Base-by-base conservation (phyloP, 768 basidiomycete genomes). In the Mycena haematopus region DNA sequence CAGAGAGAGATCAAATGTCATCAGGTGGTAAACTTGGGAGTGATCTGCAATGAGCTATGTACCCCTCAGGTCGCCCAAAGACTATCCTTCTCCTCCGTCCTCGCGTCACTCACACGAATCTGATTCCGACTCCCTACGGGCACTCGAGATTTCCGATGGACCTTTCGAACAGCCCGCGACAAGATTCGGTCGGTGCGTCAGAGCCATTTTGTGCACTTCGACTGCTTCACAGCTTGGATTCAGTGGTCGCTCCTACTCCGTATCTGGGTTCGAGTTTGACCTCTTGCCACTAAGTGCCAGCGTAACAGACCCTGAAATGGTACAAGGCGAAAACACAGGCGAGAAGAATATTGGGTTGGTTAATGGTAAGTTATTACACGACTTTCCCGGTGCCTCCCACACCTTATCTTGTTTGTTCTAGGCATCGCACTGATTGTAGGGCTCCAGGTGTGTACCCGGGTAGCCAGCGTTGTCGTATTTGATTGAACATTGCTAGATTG, bases 361-460 rank as follows among this genome's bases (percentile, higher is more conserved):
- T 27, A 92, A 93, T 69, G 92, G 94, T 90, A 69, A 60, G 84
- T 21, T 3, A 10, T 42, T 9, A 72, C 27, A 51, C n/a, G 1
- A 53, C 6, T 62, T 25, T 21, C 29, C 56, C 14, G 14, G 14
- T 59, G 11, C n/a, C 17, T 22, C 6, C 38, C 13, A 17, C 40
- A 15, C 17, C 40, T 24, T 21, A 36, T 36, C 24, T 36, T 33
- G 19, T 44, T 50, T 9, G 15, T 27, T 55, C 13, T 66, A 93
- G 94, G 91, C n/a, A 85, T 96, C 67, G 94, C 91, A 29, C 78
- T 97, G 45, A 84, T 95, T 65, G 87, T 92, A 19, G 93, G 95
- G 8, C 75, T 86, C 68, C 94, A 96, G 81, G 91, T 90, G 70
- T 68, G 75, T 56, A 54, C 55, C 27, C 33, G 6, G 29, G 35